These are phyloP conservation scores for Cryptosporidium andersoni DNA, from an alignment of 169 alveolate genomes.

Conservation along the genomic window DNA sequence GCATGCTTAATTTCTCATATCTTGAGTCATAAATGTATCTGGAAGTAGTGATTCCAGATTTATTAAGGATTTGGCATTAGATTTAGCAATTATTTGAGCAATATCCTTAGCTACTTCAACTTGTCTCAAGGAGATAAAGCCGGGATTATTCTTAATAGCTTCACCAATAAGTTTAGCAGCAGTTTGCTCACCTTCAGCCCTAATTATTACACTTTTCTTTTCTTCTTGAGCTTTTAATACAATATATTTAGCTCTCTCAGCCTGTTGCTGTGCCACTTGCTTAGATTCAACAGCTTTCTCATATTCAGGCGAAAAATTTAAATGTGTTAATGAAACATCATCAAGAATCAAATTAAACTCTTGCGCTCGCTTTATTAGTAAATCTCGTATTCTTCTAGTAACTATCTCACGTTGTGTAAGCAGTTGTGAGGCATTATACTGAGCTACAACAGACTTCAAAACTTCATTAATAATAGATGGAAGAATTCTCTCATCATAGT, in stretches of 20 bases:
- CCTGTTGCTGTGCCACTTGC: conserved; percentile 97
- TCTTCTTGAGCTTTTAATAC: conserved; percentile 95
- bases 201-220: conserved; percentile 93
- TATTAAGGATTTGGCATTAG: conserved; percentile 86
- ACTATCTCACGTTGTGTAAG: conserved; percentile 95
- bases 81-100: conserved; percentile 87
- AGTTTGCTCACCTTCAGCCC: conserved; percentile 96
- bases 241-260: conserved; percentile 94
- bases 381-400: conserved; percentile 84
- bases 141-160: conserved; percentile 87
- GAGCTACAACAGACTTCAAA: conserved; percentile 94
- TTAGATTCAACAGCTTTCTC: conserved; percentile 96
- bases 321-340: conserved; percentile 94
- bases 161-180: conserved; percentile 90
- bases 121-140: conserved; percentile 91
- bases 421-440: conserved; percentile 95
- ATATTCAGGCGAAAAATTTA: conserved; percentile 89
- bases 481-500: conserved; percentile 95
- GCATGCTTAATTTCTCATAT: neutral
- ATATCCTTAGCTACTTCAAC: conserved; percentile 94
- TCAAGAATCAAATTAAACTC: conserved; percentile 94
- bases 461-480: conserved; percentile 97
- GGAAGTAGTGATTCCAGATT: conserved; percentile 16
- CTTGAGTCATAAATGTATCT: neutral
- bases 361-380: conserved; percentile 91